Evolutionary conservation across 2,329 filamentous ascomycete genomes (phyloP), one percentile per base, ranked within the genome.

Genomic region (Sarocladium strictum): DNA sequence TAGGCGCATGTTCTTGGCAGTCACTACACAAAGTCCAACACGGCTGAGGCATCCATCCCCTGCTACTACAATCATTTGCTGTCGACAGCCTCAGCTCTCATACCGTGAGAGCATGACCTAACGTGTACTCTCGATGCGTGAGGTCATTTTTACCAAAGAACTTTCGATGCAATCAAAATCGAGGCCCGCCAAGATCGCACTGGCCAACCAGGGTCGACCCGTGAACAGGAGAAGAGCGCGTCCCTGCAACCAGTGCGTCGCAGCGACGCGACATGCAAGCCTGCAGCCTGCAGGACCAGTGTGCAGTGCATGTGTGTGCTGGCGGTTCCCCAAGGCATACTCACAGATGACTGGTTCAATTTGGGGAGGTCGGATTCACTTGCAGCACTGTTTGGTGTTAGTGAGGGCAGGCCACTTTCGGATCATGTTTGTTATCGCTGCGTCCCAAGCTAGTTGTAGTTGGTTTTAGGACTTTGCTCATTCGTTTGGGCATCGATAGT

Each of bases 261-360:
- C 43, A 49, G 43, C 43, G 12, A 27, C 23, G 23, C 23, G 43
- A 49, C 21, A 35, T 35, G 47, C 43, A 47, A 27, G 47, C 27
- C 35, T 51, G 47, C 27, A 51, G 47, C 7, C 33, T 51, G 47
- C 47, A 51, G 33, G 47, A n/a, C n/a, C n/a, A n/a, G n/a, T n/a
- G n/a, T n/a, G n/a, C n/a, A 51, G 47, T 23, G 47, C 47, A 51
- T 51, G 47, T 35, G 47, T 51, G 47, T 51, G 47, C 23, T 51
- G 47, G 47, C 47, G 47, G 47, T 51, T 33, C 47, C 43, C 19
- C 23, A 7, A 17, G 43, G 40, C 23, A 23, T 51, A 23, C 47
- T 33, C 27, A 32, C 29, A 10, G 27, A 35, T 35, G 47, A 51
- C 47, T 51, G 47, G 47, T 17, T 29, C 47, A 51, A 19, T 27